Evolutionary conservation across 2,329 filamentous ascomycete genomes (phyloP).

Genomic region (Clarireedia paspali): DNA sequence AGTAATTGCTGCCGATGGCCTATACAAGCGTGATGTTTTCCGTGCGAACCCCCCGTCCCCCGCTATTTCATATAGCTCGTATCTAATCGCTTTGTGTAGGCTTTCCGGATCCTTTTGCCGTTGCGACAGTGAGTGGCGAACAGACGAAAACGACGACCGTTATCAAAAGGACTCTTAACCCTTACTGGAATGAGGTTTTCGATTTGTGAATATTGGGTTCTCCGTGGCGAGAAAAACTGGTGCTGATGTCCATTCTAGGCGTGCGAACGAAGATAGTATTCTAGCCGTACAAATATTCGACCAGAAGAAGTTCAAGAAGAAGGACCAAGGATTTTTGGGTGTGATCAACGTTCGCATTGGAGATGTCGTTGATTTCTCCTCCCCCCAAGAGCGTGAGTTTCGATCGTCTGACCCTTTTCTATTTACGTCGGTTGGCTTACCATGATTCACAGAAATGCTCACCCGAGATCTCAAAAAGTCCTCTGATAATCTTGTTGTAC

Average conservation of each 20-base stretch:
- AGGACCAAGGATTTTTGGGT: constrained; percentile 96
- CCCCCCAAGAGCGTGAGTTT: constrained; percentile 78
- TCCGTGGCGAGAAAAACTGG: neutral
- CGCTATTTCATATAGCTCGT: neutral
- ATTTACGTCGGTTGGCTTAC: constrained; percentile 12
- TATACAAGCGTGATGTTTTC: constrained; percentile 99
- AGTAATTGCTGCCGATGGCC: constrained; percentile 98
- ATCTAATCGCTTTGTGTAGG: constrained; percentile 44
- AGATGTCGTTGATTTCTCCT: constrained; percentile 83
- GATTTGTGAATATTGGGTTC: constrained; percentile 60
- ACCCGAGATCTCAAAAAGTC: constrained; percentile 96
- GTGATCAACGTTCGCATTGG: constrained; percentile 97
- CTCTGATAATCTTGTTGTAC: constrained; percentile 93
- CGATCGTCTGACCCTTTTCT: neutral
- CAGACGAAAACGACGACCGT: constrained; percentile 97
- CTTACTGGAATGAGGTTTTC: constrained; percentile 99
- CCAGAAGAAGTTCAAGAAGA: constrained; percentile 99
- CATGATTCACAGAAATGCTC: constrained; percentile 69
- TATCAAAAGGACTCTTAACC: constrained; percentile 94
- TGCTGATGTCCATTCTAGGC: constrained; percentile 44
- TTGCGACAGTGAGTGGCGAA: constrained; percentile 93
- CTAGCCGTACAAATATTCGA: constrained; percentile 98
- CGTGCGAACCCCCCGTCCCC: constrained; percentile 51
- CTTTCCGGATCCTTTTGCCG: constrained; percentile 95
- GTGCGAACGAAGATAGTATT: constrained; percentile 90